Conservation (phyloP, 2,329 filamentous ascomycete species). For the Stemphylium beticola region DNA sequence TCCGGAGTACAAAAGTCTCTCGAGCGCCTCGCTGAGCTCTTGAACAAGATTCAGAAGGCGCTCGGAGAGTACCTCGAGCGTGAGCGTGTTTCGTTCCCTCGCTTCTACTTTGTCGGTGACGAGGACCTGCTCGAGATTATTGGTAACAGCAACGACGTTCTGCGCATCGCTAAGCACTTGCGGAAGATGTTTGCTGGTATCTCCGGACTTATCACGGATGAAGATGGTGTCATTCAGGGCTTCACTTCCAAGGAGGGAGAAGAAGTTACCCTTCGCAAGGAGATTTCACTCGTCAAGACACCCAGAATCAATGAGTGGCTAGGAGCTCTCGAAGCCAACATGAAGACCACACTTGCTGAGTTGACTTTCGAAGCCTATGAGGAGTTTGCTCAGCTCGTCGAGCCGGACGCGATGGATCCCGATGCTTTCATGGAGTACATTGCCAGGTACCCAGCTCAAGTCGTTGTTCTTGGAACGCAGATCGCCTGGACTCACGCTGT, state of each 20-base stretch:
- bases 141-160: slow-evolving; percentile 96
- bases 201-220: slow-evolving; percentile 87
- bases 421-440: slow-evolving; percentile 80
- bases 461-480: slow-evolving; percentile 93
- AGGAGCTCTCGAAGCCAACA: slow-evolving; percentile 86
- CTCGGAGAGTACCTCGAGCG: slow-evolving; percentile 98
- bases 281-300: slow-evolving; percentile 90
- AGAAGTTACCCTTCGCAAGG: slow-evolving; percentile 82
- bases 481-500: slow-evolving; percentile 92
- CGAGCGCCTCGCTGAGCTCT: slow-evolving; percentile 91
- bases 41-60: slow-evolving; percentile 99
- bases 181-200: slow-evolving; percentile 99
- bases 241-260: slow-evolving; percentile 97
- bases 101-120: slow-evolving; percentile 99
- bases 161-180: slow-evolving; percentile 97
- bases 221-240: slow-evolving; percentile 86
- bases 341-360: slow-evolving; percentile 94
- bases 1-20: slow-evolving; percentile 94
- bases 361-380: slow-evolving; percentile 84
- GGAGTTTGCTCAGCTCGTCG: slow-evolving; percentile 80
- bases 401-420: slow-evolving; percentile 71
- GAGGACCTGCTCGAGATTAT: slow-evolving; percentile 99
- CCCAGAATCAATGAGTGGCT: slow-evolving; percentile 99
- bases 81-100: slow-evolving; percentile 94
- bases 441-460: slow-evolving; percentile 83